phyloP scores from a whole-genome alignment of 225 moss, liverwort and hornwort species.

The Asterella californica region DNA sequence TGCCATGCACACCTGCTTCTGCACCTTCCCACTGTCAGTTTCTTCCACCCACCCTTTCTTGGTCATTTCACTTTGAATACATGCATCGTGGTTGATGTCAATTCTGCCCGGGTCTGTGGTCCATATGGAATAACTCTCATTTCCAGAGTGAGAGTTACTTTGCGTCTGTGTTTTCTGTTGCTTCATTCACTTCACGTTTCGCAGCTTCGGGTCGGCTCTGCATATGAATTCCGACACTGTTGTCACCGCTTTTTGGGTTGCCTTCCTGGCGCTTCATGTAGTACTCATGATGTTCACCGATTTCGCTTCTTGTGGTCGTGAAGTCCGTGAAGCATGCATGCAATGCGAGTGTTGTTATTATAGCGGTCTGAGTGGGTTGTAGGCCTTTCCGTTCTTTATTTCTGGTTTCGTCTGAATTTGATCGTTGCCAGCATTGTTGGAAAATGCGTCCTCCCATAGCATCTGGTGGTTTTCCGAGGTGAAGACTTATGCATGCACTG shows the following conservation, averaged over 20 bases:
- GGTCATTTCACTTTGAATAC: too few species aligned
- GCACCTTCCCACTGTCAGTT: slow-evolving; percentile 3
- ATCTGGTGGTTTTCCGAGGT: too few species aligned
- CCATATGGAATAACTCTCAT: too few species aligned
- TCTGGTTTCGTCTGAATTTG: too few species aligned
- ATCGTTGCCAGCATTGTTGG: too few species aligned
- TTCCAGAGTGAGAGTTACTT: background rate
- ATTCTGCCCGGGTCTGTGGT: background rate
- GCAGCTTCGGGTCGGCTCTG: background rate
- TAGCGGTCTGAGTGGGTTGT: too few species aligned
- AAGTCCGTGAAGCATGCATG: background rate
- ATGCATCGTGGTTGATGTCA: background rate
- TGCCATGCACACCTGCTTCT: background rate
- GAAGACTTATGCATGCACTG: too few species aligned
- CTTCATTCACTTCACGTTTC: background rate
- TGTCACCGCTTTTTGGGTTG: background rate
- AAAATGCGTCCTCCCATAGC: too few species aligned
- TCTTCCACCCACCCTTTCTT: too few species aligned
- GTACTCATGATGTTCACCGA: background rate
- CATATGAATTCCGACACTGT: background rate
- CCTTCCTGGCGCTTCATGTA: background rate
- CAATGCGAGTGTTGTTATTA: background rate
- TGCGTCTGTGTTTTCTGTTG: too few species aligned
- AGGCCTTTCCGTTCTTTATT: too few species aligned
- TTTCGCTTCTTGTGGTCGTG: background rate